Base-by-base conservation (phyloP, 2,329 filamentous ascomycete genomes). In the Basipetospora chlamydospora region DNA sequence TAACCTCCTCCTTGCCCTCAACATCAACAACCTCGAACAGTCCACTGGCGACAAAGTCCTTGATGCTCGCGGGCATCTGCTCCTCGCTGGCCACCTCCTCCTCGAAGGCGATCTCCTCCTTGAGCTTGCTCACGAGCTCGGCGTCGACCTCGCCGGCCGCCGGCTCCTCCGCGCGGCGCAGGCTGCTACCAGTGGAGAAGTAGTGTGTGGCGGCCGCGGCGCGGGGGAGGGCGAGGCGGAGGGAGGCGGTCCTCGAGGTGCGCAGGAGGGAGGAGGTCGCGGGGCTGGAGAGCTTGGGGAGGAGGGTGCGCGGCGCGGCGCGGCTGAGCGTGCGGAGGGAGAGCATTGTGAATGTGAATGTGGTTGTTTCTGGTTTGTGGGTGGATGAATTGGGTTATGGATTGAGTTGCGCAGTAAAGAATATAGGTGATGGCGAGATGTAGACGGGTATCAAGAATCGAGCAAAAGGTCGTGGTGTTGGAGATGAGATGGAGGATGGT, bases 1-100 rank as follows among this genome's bases (percentile, higher is more conserved):
- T 69, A 47, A 98, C 82, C 48, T 94, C 85, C 63, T 96, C 83
- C 58, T 85, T 73, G 43, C 90, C 90, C 20, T 79, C 68, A 22
- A 69, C 74, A 59, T 98, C 90, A 51, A 83, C 67, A 42, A 90
- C 70, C 68, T 88, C 69, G 59, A 86, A 98, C 28, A 79, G 72
- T 52, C 79, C 78, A 63, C 84, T 88, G 53, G 88, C 77, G 33
- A 95, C 62, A 60, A 92, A 95, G 56, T 90, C 83, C 62, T 85
- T 79, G 57, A 95, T 73, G 56, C 78, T 82, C 44, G 76, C 69
- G 28, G 85, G 80, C 46, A 81, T 61, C 45, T 81, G 72, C 50
- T 83, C 74, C 42, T 73, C 67, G 46, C 78, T 69, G 60, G 80
- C 78, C 60, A 86, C 77, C 52, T 87, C 78, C 50, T 76, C 73